These are phyloP conservation scores for Aspergillus japonicus DNA, from an alignment of 2,329 filamentous ascomycete species.

Conservation along the genomic window DNA sequence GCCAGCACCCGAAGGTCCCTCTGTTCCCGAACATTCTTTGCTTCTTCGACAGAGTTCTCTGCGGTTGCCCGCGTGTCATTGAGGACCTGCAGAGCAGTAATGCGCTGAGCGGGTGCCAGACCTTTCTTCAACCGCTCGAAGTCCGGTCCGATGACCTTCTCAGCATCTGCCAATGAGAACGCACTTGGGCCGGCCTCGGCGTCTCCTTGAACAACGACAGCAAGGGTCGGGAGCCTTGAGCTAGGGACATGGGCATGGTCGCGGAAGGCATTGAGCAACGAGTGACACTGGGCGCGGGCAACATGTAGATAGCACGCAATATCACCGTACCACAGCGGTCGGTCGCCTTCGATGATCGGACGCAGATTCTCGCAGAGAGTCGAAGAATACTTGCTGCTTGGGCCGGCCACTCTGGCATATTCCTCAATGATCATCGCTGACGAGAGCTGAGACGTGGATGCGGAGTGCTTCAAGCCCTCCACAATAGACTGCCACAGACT, in stretches of 20 bases:
- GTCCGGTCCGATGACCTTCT: conserved; percentile 81
- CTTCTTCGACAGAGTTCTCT: conserved; percentile 72
- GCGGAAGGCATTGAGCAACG: conserved; percentile 85
- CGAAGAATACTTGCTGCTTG: conserved; percentile 33
- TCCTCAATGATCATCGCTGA: conserved; percentile 84
- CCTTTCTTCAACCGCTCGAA: conserved; percentile 84
- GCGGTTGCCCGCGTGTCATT: conserved; percentile 73
- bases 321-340: conserved; percentile 81
- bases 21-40: conserved; percentile 72
- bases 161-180: conserved; percentile 83
- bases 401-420: conserved; percentile 62
- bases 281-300: conserved; percentile 85
- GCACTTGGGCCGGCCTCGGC: conserved; percentile 86
- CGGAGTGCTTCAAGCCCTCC: conserved; percentile 67
- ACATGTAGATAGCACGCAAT: conserved; percentile 87
- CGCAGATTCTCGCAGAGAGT: conserved; percentile 60
- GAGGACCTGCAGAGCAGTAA: conserved; percentile 77
- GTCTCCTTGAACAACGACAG: conserved; percentile 92
- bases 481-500: conserved; percentile 65
- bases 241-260: conserved; percentile 81
- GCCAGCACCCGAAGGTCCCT: conserved; percentile 85
- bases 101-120: conserved; percentile 82
- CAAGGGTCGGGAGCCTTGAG: conserved; percentile 72
- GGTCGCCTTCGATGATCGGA: conserved; percentile 75
- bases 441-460: conserved; percentile 82